Percentiles rank a stretch among this genome's conserved stretches.
phyloP scores from a whole-genome alignment of 2,329 filamentous ascomycete species.

The Aureobasidium melanogenum region DNA sequence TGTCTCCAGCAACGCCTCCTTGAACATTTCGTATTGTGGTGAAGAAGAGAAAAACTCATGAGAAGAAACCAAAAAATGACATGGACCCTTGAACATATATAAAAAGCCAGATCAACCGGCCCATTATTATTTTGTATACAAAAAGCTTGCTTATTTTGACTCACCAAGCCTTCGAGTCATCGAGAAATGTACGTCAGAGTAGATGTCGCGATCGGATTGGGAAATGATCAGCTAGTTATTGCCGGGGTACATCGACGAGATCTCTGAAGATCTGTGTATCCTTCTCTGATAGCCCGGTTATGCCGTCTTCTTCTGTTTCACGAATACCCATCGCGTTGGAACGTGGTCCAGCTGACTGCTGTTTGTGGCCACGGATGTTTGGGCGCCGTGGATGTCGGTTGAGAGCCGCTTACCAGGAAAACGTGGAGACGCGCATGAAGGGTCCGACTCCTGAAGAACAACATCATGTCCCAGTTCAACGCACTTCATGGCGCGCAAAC shows the following conservation, averaged over 20 bases:
- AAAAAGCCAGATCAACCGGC: neutral
- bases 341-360: neutral
- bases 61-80: neutral
- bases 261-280: neutral
- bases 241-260: neutral
- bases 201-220: neutral
- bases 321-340: neutral
- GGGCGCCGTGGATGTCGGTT: neutral
- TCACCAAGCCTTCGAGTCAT: neutral
- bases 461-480: neutral
- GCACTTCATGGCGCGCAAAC: neutral
- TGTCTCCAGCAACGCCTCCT: conserved; percentile 19
- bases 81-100: neutral
- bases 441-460: neutral
- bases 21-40: conserved; percentile 11
- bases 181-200: neutral
- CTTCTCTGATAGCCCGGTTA: neutral
- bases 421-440: neutral
- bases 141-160: conserved; percentile 9
- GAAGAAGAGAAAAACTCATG: neutral
- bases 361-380: neutral
- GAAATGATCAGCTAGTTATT: neutral
- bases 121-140: neutral
- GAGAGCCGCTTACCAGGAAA: neutral
- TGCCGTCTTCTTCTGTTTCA: neutral